Evolutionary conservation across 371 early-diverging fungal genomes (phyloP).

Genomic region (Rhizopus stolonifer): DNA sequence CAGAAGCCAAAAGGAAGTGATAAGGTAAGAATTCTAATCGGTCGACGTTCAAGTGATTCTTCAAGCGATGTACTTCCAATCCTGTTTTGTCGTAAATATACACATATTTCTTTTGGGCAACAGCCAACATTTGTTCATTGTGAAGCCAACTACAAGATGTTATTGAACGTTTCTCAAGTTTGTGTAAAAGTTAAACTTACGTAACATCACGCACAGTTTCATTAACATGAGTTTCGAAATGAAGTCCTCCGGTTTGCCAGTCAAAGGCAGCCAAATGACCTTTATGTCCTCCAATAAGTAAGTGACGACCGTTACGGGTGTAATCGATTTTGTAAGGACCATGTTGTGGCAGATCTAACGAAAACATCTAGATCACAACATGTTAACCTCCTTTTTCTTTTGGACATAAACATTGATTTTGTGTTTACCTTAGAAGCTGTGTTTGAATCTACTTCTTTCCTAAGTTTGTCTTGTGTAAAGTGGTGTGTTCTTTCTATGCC

Average conservation of each 20-base stretch:
- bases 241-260: slow-evolving; percentile 83
- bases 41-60: slow-evolving; percentile 80
- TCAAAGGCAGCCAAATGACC: slow-evolving; percentile 94
- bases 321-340: slow-evolving; percentile 91
- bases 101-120: slow-evolving; percentile 94
- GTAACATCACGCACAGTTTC: slow-evolving; percentile 91
- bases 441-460: slow-evolving; percentile 74
- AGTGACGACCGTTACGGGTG: slow-evolving; percentile 86
- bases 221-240: slow-evolving; percentile 85
- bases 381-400: neutral
- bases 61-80: slow-evolving; percentile 91
- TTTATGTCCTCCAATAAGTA: slow-evolving; percentile 87
- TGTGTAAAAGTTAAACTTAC: slow-evolving; percentile 65
- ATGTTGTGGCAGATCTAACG: slow-evolving; percentile 78
- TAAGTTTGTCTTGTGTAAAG: slow-evolving; percentile 78
- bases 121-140: slow-evolving; percentile 96
- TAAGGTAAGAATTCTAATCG: slow-evolving; percentile 94
- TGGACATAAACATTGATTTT: neutral
- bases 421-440: slow-evolving; percentile 73
- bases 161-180: neutral
- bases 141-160: slow-evolving; percentile 78
- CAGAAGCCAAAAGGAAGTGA: slow-evolving; percentile 91
- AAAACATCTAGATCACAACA: slow-evolving; percentile 61
- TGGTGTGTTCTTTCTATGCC: slow-evolving; percentile 89
- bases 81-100: slow-evolving; percentile 97